Percentiles rank a stretch among this genome's conserved stretches.
Evolutionary conservation across 2,329 filamentous ascomycete species (phyloP).

Genomic region (Talaromyces sp.): DNA sequence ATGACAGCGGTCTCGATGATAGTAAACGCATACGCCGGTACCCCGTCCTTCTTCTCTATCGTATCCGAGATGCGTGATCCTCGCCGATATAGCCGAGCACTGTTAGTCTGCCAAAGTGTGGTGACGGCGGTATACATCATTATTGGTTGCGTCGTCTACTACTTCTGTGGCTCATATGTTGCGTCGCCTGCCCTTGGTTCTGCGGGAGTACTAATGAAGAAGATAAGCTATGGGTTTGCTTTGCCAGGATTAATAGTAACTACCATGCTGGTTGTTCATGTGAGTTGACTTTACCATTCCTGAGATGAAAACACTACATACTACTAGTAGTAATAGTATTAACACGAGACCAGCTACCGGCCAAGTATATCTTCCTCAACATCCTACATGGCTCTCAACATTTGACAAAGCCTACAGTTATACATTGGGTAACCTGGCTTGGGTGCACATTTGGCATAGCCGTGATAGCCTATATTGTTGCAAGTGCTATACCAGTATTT

Average conservation of each 20-base stretch:
- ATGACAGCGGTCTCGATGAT: conserved; percentile 27
- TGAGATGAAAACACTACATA: background rate
- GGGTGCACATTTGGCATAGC: conserved; percentile 22
- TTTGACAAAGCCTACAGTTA: conserved; percentile 20
- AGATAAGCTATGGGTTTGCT: conserved; percentile 47
- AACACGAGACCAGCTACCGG: conserved; percentile 11
- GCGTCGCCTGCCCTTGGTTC: conserved; percentile 53
- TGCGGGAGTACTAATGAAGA: conserved; percentile 46
- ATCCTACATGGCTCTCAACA: conserved; percentile 24
- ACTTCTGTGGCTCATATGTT: conserved; percentile 50
- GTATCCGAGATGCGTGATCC: conserved; percentile 41
- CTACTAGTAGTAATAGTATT: background rate
- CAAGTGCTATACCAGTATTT: conserved; percentile 31
- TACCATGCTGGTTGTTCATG: conserved; percentile 5
- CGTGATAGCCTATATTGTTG: conserved; percentile 28
- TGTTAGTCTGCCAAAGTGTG: conserved; percentile 36
- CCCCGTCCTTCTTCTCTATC: conserved; percentile 35
- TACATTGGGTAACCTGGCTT: conserved; percentile 29
- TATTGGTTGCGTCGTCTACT: conserved; percentile 49
- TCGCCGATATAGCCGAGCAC: conserved; percentile 32
- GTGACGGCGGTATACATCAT: conserved; percentile 39
- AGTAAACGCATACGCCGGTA: conserved; percentile 25
- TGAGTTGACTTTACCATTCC: background rate
- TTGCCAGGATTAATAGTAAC: conserved; percentile 36
- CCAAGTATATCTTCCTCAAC: conserved; percentile 26